These are phyloP conservation scores for Neurospora tetraspora DNA, from an alignment of 495 filamentous ascomycete species.

Conservation along the genomic window DNA sequence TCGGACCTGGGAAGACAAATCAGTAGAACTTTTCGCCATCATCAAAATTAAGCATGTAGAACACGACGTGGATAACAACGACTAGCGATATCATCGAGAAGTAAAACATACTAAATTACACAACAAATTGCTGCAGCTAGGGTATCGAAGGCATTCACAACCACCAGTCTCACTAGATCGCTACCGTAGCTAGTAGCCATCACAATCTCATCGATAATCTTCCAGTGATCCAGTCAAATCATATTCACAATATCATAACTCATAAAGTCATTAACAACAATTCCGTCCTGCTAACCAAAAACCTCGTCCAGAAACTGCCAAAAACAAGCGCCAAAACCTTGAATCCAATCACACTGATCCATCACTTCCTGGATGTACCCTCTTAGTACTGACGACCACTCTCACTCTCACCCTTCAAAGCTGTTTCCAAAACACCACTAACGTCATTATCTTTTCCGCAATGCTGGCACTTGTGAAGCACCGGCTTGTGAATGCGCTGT, in stretches of 20 bases:
- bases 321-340: neutral
- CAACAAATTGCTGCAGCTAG: neutral
- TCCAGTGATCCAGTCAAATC: no score
- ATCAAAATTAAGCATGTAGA: no score
- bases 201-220: neutral
- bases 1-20: no score
- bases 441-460: slow-evolving; percentile 29
- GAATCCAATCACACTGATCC: neutral
- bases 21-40: no score
- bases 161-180: neutral
- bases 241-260: neutral
- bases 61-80: no score
- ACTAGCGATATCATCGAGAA: no score
- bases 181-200: neutral
- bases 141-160: neutral
- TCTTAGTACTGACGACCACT: neutral
- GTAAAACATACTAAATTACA: neutral
- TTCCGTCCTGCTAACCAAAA: neutral
- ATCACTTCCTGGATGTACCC: no score
- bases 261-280: neutral
- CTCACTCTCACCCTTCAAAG: neutral
- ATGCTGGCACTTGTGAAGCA: slow-evolving; percentile 21
- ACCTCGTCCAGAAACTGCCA: neutral
- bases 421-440: slow-evolving; percentile 5
- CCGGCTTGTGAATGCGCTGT: slow-evolving; percentile 1